These are phyloP conservation scores for Aquanectria penicillioides DNA, from an alignment of 2,329 filamentous ascomycete genomes.

Conservation along the genomic window DNA sequence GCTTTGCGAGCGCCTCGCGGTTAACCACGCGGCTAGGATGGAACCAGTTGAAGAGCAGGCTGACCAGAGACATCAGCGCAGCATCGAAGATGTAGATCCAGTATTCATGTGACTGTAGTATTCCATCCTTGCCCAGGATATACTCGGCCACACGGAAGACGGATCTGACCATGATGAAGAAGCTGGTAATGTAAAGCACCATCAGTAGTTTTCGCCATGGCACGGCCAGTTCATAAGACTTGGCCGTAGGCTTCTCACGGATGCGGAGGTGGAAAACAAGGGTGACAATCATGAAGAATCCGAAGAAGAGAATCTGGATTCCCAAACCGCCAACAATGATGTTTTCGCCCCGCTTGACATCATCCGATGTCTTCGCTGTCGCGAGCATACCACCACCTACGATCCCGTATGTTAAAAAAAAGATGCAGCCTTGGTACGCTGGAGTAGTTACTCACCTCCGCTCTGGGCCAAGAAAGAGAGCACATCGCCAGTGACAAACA, in stretches of 20 bases:
- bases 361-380: conserved; percentile 37
- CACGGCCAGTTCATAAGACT: conserved; percentile 32
- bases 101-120: conserved; percentile 47
- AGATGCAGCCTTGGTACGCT: accelerated
- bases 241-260: conserved; percentile 26
- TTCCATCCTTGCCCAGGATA: conserved; percentile 46
- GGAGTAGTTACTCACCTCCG: conserved; percentile 29
- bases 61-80: conserved; percentile 45
- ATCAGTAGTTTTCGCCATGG: conserved; percentile 46
- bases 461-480: conserved; percentile 53
- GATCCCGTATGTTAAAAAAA: not conserved
- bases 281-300: conserved; percentile 60
- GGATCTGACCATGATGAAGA: conserved; percentile 53
- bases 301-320: conserved; percentile 65
- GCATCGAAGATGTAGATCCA: conserved; percentile 52
- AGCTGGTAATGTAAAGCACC: conserved; percentile 40
- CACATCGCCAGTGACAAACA: conserved; percentile 62
- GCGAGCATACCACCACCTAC: conserved; percentile 40
- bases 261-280: conserved; percentile 55
- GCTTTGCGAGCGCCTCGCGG: conserved; percentile 26
- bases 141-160: conserved; percentile 57
- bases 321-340: conserved; percentile 63
- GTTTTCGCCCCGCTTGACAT: conserved; percentile 51
- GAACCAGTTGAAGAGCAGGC: conserved; percentile 40
- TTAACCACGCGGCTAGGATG: conserved; percentile 42